Conservation (phyloP, 148 eudicot genomes). For the Camellia granthamiana region DNA sequence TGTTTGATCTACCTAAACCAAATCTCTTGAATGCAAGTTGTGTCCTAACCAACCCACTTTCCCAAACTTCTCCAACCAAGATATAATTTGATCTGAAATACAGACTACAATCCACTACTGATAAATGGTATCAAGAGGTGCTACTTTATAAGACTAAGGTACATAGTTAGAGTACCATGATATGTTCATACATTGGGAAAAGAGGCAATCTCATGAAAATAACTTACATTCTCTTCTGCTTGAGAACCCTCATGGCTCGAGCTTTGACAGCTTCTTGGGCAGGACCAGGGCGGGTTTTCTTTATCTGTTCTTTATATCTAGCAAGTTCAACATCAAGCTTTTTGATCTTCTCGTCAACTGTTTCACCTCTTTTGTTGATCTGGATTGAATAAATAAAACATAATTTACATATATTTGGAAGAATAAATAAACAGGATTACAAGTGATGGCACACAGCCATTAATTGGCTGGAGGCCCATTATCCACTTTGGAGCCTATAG, state of each 20-base stretch:
- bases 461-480: too few species aligned
- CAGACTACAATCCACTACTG: background rate
- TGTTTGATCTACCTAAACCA: too few species aligned
- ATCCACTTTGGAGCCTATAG: too few species aligned
- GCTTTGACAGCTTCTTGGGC: slow-evolving; percentile 97
- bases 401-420: background rate
- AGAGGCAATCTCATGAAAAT: background rate
- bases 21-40: too few species aligned
- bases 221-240: slow-evolving; percentile 88
- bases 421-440: background rate
- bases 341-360: slow-evolving; percentile 88
- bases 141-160: background rate
- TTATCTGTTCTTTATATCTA: slow-evolving; percentile 84
- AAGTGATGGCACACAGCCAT: background rate
- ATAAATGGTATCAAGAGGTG: background rate
- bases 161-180: background rate
- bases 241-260: slow-evolving; percentile 92
- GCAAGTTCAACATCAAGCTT: slow-evolving; percentile 89
- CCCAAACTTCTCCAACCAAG: background rate
- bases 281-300: slow-evolving; percentile 95
- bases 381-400: slow-evolving; percentile 19
- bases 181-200: background rate
- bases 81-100: background rate
- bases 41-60: background rate
- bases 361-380: slow-evolving; percentile 92